phyloP scores from a whole-genome alignment of 805 yeast genomes.

The Lipomyces mesembrius region DNA sequence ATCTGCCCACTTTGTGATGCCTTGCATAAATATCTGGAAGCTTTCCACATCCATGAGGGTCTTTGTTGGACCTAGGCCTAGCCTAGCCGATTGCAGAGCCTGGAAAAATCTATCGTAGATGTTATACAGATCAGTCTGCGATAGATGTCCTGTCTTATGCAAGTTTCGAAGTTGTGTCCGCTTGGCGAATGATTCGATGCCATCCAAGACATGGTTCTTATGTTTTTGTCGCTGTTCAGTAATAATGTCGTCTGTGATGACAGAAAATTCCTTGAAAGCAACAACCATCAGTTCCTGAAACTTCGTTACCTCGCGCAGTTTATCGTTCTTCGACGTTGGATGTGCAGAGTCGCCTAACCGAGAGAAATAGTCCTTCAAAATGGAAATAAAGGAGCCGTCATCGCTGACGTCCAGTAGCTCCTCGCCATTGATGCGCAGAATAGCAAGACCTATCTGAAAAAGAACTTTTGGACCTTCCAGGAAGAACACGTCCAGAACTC shows the following conservation, averaged over 20 bases:
- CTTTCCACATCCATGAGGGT: constrained; percentile 76
- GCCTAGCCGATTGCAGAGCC: constrained; percentile 65
- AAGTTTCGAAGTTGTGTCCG: constrained; percentile 87
- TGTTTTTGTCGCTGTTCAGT: constrained; percentile 69
- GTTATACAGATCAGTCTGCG: constrained; percentile 62
- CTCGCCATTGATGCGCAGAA: constrained; percentile 87
- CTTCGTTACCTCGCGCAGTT: constrained; percentile 69
- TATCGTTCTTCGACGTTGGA: constrained; percentile 68
- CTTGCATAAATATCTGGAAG: constrained; percentile 74
- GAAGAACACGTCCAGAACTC: constrained; percentile 88
- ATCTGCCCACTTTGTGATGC: constrained; percentile 75
- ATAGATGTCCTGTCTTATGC: constrained; percentile 69
- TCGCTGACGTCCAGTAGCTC: constrained; percentile 77
- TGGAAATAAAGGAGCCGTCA: constrained; percentile 88
- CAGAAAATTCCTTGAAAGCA: constrained; percentile 87
- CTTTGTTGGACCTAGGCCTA: constrained; percentile 52
- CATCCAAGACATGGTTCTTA: constrained; percentile 77
- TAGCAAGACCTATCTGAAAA: constrained; percentile 91
- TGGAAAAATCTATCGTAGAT: constrained; percentile 85
- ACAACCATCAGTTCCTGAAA: constrained; percentile 90
- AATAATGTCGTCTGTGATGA: constrained; percentile 75
- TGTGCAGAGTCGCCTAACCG: constrained; percentile 74
- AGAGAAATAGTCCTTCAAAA: constrained; percentile 80
- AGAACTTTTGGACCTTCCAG: constrained; percentile 86
- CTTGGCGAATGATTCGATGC: constrained; percentile 88